phyloP scores from a whole-genome alignment of 1,284 basidiomycete species.

The Marasmius oreades region DNA sequence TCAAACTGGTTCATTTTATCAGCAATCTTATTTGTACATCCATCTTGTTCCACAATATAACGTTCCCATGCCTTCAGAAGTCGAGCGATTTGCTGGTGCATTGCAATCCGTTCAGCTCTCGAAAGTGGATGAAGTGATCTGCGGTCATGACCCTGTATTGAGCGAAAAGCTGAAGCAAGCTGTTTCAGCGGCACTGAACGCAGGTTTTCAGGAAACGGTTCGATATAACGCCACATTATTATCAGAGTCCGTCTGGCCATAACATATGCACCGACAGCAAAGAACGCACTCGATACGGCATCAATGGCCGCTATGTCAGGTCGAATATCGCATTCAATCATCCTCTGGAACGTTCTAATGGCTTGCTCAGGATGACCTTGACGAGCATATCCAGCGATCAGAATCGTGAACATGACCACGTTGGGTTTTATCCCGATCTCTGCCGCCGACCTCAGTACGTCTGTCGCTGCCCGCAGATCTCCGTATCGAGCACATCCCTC shows the following conservation, averaged over 20 bases:
- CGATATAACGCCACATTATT: constrained; percentile 61
- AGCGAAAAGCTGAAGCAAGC: constrained; percentile 42
- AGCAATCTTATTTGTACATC: background rate
- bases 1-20: background rate
- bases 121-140: constrained; percentile 21
- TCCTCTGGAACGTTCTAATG: constrained; percentile 51
- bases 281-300: constrained; percentile 65
- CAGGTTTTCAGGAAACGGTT: constrained; percentile 52
- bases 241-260: constrained; percentile 52
- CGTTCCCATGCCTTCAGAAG: background rate
- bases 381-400: constrained; percentile 64
- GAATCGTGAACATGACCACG: constrained; percentile 67
- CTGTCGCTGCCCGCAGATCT: constrained; percentile 48
- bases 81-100: background rate
- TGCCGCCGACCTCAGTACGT: constrained; percentile 47
- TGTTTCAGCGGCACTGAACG: constrained; percentile 37
- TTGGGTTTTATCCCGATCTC: constrained; percentile 49
- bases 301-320: constrained; percentile 69
- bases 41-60: background rate
- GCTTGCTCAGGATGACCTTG: constrained; percentile 52
- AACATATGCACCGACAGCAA: constrained; percentile 46
- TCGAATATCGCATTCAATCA: constrained; percentile 56
- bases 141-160: constrained; percentile 25
- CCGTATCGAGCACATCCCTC: constrained; percentile 57
- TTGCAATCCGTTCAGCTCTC: constrained; percentile 22